phyloP scores from a whole-genome alignment of 2,329 filamentous ascomycete genomes.

The Nemania serpens region DNA sequence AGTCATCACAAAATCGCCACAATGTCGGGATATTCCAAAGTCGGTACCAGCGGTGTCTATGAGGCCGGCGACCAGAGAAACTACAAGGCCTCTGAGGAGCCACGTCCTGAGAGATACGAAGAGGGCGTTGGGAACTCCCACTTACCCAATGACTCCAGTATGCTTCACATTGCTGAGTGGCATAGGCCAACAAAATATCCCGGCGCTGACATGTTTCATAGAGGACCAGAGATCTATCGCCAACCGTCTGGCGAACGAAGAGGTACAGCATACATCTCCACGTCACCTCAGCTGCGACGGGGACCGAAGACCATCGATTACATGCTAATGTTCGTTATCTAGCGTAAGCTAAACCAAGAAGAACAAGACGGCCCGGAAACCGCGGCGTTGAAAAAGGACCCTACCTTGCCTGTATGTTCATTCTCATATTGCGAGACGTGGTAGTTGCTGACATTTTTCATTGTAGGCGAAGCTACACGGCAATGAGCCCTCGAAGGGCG shows the following conservation, averaged over 20 bases:
- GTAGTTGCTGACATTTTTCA: background rate
- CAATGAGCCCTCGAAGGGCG: slow-evolving; percentile 74
- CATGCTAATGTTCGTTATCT: slow-evolving; percentile 3
- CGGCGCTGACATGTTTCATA: slow-evolving; percentile 35
- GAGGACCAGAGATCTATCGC: slow-evolving; percentile 74
- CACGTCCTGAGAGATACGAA: slow-evolving; percentile 64
- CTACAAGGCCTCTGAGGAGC: slow-evolving; percentile 55
- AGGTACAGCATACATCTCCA: slow-evolving; percentile 47
- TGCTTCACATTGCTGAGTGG: background rate
- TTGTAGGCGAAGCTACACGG: slow-evolving; percentile 67
- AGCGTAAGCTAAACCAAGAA: slow-evolving; percentile 42
- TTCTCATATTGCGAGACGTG: slow-evolving; percentile 9
- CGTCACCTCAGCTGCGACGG: no score
- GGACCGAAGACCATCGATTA: no score
- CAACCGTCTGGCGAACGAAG: slow-evolving; percentile 70
- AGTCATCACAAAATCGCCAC: slow-evolving; percentile 24
- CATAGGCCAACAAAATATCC: no score
- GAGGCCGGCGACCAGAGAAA: slow-evolving; percentile 79
- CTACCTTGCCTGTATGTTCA: slow-evolving; percentile 59
- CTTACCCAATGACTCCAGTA: slow-evolving; percentile 72
- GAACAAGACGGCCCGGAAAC: slow-evolving; percentile 53
- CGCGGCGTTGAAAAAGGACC: slow-evolving; percentile 58
- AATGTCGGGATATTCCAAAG: slow-evolving; percentile 59
- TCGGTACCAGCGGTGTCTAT: slow-evolving; percentile 70
- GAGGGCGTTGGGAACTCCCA: slow-evolving; percentile 76